Base-by-base conservation (phyloP, 2,329 filamentous ascomycete species). In the Trichoderma harzianum region DNA sequence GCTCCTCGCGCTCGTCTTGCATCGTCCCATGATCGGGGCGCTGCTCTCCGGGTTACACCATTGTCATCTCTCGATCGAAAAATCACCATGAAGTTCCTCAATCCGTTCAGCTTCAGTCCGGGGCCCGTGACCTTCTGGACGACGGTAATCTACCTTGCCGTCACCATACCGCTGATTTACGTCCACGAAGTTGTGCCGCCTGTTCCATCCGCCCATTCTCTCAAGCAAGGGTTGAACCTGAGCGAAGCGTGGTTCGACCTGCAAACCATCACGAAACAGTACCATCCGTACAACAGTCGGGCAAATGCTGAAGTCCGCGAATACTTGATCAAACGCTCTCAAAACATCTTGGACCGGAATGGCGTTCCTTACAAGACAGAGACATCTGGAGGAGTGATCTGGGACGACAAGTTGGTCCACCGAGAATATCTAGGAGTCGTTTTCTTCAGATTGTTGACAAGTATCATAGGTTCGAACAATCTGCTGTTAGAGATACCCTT, bases 221-320 rank as follows among this genome's bases (percentile, higher is more conserved):
- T 87, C 78, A 84, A 76, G 36, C 75, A 75, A 10, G 94, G 94
- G 21, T 83, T 97, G 77, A 93, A 97, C 77, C 83, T 98, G 68
- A 92, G 91, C 3, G 90, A 97, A 82, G 94, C 95, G 47, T 98
- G 95, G 95, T 82, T 86, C 14, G 95, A 98, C 79, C 85, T 99
- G 36, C 89, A 94, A 73, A 84, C 86, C 70, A 86, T 99, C 63
- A 95, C 92, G 39, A 86, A 86, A 74, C 86, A 86, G 1, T 96
- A 92, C 78, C 96, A 97, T 79, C 95, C 96, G 0, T 97, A 93
- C 84, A 98, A 97, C 82, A 95, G 92, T 75, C 91, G 86, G 72
- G 86, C 89, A 73, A 98, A 98, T 79, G 95, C 97, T 76, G 84
- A 89, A 28, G 90, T 98, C 39, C 90, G 93, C 73, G 84, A 88